These are phyloP conservation scores for Perkinsela sp. DNA, from an alignment of 208 protist genomes.

Conservation along the genomic window DNA sequence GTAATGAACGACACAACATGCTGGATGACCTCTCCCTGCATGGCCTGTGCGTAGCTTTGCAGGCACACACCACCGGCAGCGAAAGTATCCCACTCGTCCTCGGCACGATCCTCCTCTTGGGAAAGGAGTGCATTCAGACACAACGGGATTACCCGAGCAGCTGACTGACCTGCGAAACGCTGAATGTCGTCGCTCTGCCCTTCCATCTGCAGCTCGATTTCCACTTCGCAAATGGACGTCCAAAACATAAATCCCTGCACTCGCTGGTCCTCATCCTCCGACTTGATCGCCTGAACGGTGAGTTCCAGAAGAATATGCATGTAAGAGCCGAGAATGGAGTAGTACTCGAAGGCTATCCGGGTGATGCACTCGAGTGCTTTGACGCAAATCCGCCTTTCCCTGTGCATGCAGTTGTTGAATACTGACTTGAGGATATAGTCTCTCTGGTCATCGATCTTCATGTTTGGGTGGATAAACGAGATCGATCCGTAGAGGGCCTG, in stretches of 20 bases:
- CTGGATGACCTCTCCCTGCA: constrained; percentile 24
- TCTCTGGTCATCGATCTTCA: constrained; percentile 60
- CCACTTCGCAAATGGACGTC: constrained; percentile 78
- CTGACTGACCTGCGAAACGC: constrained; percentile 47
- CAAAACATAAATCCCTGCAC: constrained; percentile 89
- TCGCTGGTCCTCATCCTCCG: constrained; percentile 55
- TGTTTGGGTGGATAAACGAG: constrained; percentile 76
- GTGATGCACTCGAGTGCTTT: constrained; percentile 72
- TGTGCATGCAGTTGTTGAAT: constrained; percentile 19
- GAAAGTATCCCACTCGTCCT: constrained; percentile 75
- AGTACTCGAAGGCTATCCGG: constrained; percentile 77
- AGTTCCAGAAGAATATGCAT: constrained; percentile 57
- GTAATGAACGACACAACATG: constrained; percentile 75
- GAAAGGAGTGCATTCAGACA: constrained; percentile 45
- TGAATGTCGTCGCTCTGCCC: constrained; percentile 12
- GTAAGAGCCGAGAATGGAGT: constrained; percentile 65
- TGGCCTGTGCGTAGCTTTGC: constrained; percentile 36
- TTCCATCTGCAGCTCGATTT: constrained; percentile 43
- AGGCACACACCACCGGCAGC: constrained; percentile 68
- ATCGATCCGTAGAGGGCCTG: constrained; percentile 76
- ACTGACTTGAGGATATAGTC: constrained; percentile 64
- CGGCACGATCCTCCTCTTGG: constrained; percentile 67
- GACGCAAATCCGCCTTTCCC: constrained; percentile 20
- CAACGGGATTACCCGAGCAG: constrained; percentile 44
- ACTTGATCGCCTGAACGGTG: constrained; percentile 55